These are phyloP conservation scores for Citrus hindsii DNA, from an alignment of 345 rosid genomes.

Conservation along the genomic window DNA sequence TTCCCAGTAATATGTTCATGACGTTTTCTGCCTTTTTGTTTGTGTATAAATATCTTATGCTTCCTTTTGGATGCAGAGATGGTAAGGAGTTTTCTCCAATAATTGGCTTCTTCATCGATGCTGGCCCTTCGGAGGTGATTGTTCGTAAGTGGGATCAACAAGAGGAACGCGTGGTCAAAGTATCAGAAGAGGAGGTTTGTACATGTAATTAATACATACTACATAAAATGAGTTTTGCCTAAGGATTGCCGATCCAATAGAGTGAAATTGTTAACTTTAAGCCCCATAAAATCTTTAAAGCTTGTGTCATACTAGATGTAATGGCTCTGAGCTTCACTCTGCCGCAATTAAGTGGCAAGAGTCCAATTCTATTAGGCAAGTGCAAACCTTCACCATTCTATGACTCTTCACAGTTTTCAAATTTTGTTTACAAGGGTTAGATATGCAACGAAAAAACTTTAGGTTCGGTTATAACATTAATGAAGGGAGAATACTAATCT, in stretches of 20 bases:
- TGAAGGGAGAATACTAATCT: not conserved
- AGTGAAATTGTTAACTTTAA: not conserved
- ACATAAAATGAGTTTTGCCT: not conserved
- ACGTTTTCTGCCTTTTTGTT: not conserved
- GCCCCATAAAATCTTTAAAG: not conserved
- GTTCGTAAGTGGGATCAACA: conserved; percentile 74
- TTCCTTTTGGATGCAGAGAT: conserved; percentile 40
- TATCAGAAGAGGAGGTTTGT: conserved; percentile 83
- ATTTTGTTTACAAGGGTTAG: not conserved
- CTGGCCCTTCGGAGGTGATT: conserved; percentile 70
- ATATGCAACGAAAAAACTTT: not conserved
- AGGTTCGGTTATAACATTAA: not conserved
- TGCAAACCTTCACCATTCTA: not conserved
- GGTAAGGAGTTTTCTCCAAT: conserved; percentile 86
- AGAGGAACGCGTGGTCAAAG: conserved; percentile 59
- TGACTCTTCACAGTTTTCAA: not conserved
- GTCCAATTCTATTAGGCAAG: not conserved
- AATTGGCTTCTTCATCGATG: conserved; percentile 69
- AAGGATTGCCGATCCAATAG: not conserved
- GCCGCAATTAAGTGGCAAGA: not conserved
- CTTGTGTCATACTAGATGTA: not conserved
- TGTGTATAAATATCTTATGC: not conserved
- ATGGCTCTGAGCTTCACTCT: not conserved
- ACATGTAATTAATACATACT: not conserved
- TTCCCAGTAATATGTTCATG: not conserved